Evolutionary conservation across 2,329 filamentous ascomycete species (phyloP).

Genomic region (Plectosphaerella sp.): DNA sequence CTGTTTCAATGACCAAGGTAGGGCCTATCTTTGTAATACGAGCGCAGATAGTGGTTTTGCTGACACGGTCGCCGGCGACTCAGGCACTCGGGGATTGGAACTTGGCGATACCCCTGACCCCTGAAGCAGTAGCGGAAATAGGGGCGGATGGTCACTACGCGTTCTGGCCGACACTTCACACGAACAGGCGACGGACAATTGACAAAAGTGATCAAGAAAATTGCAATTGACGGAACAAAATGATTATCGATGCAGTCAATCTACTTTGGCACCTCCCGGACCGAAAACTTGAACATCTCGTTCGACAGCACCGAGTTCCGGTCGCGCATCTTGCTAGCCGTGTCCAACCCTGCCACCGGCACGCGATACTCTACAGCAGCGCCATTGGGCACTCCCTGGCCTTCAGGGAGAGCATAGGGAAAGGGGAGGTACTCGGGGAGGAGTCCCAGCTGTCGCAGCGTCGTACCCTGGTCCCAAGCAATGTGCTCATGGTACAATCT

Average conservation of each 20-base stretch:
- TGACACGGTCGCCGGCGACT: too few relatives aligned
- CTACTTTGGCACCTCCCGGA: not conserved
- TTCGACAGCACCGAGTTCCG: slow-evolving; percentile 24
- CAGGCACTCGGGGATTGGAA: too few relatives aligned
- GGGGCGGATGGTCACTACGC: too few relatives aligned
- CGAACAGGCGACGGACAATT: too few relatives aligned
- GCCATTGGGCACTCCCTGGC: slow-evolving; percentile 15
- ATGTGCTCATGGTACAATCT: slow-evolving; percentile 64
- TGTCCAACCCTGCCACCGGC: slow-evolving; percentile 24
- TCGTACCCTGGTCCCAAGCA: slow-evolving; percentile 63
- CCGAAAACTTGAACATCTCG: slow-evolving; percentile 18
- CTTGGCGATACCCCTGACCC: too few relatives aligned
- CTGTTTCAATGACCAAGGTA: too few relatives aligned
- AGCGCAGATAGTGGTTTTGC: too few relatives aligned
- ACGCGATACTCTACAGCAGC: slow-evolving; percentile 22
- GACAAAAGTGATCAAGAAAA: too few relatives aligned
- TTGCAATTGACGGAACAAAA: too few relatives aligned
- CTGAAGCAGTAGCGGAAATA: too few relatives aligned
- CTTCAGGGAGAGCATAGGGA: slow-evolving; percentile 46
- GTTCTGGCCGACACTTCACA: too few relatives aligned
- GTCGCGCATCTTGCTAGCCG: slow-evolving; percentile 25
- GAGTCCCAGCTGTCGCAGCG: slow-evolving; percentile 54
- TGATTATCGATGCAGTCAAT: not conserved
- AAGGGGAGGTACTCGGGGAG: slow-evolving; percentile 58
- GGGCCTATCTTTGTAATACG: too few relatives aligned